Evolutionary conservation across 2,329 filamentous ascomycete genomes (phyloP), one percentile per base, ranked within the genome.

Genomic region (Didymella segeticola): DNA sequence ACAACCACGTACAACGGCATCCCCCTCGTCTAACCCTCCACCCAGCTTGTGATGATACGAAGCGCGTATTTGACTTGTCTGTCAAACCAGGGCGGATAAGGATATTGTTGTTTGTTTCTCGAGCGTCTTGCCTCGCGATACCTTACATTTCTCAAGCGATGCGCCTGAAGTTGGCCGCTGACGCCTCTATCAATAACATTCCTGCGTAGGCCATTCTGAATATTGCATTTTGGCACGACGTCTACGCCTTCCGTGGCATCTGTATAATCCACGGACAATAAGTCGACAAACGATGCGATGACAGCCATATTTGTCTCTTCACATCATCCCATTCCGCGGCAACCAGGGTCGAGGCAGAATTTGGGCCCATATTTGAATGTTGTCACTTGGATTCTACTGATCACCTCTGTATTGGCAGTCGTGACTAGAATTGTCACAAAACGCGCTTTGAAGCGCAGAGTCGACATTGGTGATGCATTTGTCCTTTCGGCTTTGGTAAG

Each of bases 391-490:
- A 59, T 72, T 30, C 53, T 74, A 12, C 54, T 73, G 15, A 70
- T 73, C 36, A 73, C 70, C 39, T 70, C 67, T 14, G 65, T 61
- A 14, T 47, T 73, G 46, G 70, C 70, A 20, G 71, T 74, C 8
- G 53, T 70, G 38, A 73, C 69, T 30, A 62, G 70, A 26, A 57
- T 74, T 17, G 61, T 72, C 23, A 74, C 71, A 19, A 74, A 74
- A 58, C 62, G 64, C 29, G 71, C 70, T 17, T 43, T 74, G 49
- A 62, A 48, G 39, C 63, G 71, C 33, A 65, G 60, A 23, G 60
- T 73, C 17, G 68, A 70, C 57, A 31, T 72, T 45, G 70, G 73
- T 42, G 71, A 74, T 64, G 67, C 58, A n/a, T 71, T 74, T 53
- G 67, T 71, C 11, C 46, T 73, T 47, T 60, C 67, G 12, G 71